Base-by-base conservation (phyloP, 1,284 basidiomycete genomes). In the Cystobasidiaceae sp. region DNA sequence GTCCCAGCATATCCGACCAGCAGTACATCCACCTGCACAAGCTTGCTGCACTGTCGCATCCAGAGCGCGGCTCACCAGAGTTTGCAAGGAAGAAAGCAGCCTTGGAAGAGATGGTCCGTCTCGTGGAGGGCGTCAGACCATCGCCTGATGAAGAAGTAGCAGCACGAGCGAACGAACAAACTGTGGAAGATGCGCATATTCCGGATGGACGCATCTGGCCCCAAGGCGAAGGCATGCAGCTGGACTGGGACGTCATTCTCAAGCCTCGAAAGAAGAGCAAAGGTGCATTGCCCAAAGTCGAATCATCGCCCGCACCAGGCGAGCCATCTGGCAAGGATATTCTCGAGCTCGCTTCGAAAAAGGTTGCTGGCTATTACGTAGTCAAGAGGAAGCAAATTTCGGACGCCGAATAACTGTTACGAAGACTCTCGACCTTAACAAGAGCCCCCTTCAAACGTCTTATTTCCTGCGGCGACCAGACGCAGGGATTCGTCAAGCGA, bases 121-220 rank as follows among this genome's bases (percentile, higher is more conserved):
- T 64, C 9, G 61, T 64, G 15, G 61, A 64, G 23, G 61, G 61
- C 11, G 61, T 64, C 37, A 39, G 54, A 23, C 28, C 21, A 11
- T 39, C 37, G 4, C 11, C 49, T 7, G 21, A 7, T 32, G 21
- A 32, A 51, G 7, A 7, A 13, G 7, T 25, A 7, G 34, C 34
- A 32, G n/a, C 21, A 30, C 37, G 25, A 21, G 34, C 49, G 49
- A n/a, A 32, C 41, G 21, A 37, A 33, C n/a, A 43, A 21, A 33
- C 37, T 1, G 43, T 4, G 13, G 9, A 17, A 21, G 8, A 27
- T 17, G 27, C 17, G 30, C 19, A 44, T 23, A 56, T 64, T n/a
- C 61, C 61, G 4, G 61, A 56, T 30, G 61, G 51, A n/a, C 19
- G 61, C 11, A 64, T 64, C 17, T 64, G 61, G 61, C 61, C 61